These are phyloP conservation scores for Falciphora oryzae DNA, from an alignment of 2,329 filamentous ascomycete species.

Conservation along the genomic window DNA sequence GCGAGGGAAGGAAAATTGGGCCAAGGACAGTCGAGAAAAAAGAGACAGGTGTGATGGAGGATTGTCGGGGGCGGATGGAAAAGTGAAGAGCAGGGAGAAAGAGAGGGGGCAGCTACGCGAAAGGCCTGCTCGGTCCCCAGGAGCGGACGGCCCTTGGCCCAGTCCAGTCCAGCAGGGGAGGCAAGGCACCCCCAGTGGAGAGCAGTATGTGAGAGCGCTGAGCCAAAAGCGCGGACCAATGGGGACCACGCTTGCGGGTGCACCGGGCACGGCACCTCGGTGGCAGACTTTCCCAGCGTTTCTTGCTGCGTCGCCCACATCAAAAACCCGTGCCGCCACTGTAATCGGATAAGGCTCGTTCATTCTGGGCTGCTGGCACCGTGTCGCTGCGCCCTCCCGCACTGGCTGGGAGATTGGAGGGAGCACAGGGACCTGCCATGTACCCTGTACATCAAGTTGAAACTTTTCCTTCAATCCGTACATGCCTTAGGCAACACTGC, in stretches of 20 bases:
- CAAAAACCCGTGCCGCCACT: slow-evolving; percentile 1
- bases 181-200: slow-evolving; percentile 3
- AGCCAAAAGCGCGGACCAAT: slow-evolving; percentile 9
- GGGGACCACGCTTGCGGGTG: background rate
- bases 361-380: background rate
- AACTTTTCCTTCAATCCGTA: background rate
- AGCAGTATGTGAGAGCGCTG: slow-evolving; percentile 6
- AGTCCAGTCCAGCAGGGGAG: background rate
- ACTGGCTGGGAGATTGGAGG: slow-evolving; percentile 1
- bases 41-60: slow-evolving; percentile 1
- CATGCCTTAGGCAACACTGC: background rate
- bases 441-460: background rate
- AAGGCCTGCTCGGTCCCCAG: slow-evolving; percentile 2
- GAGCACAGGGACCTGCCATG: background rate
- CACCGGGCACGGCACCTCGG: slow-evolving; percentile 3
- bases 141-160: slow-evolving; percentile 2
- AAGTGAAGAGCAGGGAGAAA: slow-evolving; percentile 10
- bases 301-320: background rate
- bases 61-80: slow-evolving; percentile 7
- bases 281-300: background rate
- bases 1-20: background rate
- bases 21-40: background rate
- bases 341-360: background rate
- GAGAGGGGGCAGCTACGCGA: slow-evolving; percentile 9
- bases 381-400: background rate